Conservation (phyloP, 139 green algal species). For the Penium margaritaceum region DNA sequence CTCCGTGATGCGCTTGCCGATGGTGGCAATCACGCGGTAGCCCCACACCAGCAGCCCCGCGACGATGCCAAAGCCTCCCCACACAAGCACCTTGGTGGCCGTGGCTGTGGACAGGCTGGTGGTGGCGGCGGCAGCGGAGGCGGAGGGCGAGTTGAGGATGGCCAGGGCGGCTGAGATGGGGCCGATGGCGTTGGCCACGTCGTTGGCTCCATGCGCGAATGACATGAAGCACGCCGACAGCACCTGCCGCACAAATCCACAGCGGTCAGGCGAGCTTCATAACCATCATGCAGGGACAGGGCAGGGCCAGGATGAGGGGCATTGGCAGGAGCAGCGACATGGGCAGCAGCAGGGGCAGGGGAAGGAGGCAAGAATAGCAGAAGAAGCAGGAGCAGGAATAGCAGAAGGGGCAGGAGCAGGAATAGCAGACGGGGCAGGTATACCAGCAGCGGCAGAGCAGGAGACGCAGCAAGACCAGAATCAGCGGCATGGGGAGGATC, state of each 20-base stretch:
- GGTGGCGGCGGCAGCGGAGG: neutral
- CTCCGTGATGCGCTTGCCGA: slow-evolving; percentile 43
- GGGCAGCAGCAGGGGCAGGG: too few species aligned
- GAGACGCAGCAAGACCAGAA: too few species aligned
- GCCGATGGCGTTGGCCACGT: slow-evolving; percentile 53
- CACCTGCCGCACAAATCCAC: slow-evolving; percentile 51
- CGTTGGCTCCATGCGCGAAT: slow-evolving; percentile 59
- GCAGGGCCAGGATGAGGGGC: too few species aligned
- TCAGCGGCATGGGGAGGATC: too few species aligned
- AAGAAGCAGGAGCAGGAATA: too few species aligned
- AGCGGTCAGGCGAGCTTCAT: too few species aligned
- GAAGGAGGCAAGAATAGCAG: too few species aligned
- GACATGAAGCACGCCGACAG: slow-evolving; percentile 72
- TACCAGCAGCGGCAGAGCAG: too few species aligned
- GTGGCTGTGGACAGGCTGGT: slow-evolving; percentile 41
- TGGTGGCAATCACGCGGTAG: slow-evolving; percentile 42
- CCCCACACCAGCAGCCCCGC: slow-evolving; percentile 37
- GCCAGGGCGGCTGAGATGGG: slow-evolving; percentile 55
- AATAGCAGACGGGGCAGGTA: too few species aligned
- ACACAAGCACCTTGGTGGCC: slow-evolving; percentile 36
- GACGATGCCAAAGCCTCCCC: slow-evolving; percentile 43
- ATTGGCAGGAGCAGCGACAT: too few species aligned
- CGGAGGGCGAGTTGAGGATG: neutral
- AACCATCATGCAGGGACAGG: too few species aligned
- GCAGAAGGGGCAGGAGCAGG: too few species aligned